Percentiles rank a stretch among this genome's conserved stretches.
These are phyloP conservation scores for Naganishia randhawae DNA, from an alignment of 768 basidiomycete species.

Conservation along the genomic window DNA sequence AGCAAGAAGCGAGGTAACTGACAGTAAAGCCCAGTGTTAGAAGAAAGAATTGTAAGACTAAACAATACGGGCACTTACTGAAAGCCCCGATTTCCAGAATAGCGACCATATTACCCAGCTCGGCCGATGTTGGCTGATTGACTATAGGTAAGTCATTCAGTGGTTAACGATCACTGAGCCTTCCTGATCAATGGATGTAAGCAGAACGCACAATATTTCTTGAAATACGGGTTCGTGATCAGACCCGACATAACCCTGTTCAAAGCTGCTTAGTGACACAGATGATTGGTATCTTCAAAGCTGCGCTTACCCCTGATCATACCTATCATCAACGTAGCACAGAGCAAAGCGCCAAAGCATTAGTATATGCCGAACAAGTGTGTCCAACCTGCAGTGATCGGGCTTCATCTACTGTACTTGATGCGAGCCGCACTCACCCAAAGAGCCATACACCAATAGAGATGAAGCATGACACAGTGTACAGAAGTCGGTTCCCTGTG, in stretches of 20 bases:
- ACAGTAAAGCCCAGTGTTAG: conserved; percentile 8
- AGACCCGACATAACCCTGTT: conserved; percentile 55
- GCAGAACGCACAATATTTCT: conserved; percentile 57
- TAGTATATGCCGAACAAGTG: background rate
- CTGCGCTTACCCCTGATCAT: conserved; percentile 48
- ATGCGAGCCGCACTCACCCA: conserved; percentile 36
- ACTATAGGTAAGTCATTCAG: conserved; percentile 47
- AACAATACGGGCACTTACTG: conserved; percentile 55
- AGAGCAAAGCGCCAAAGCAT: background rate
- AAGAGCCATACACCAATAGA: conserved; percentile 51
- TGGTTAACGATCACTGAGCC: background rate
- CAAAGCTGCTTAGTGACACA: background rate
- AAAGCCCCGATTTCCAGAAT: conserved; percentile 89
- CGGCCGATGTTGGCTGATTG: conserved; percentile 66
- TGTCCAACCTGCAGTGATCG: background rate
- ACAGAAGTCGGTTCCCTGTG: conserved; percentile 43
- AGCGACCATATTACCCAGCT: conserved; percentile 93
- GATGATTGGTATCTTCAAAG: background rate
- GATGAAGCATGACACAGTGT: conserved; percentile 46
- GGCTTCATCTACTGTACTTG: background rate
- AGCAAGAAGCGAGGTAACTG: conserved; percentile 83
- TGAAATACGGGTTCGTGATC: conserved; percentile 59
- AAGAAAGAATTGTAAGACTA: background rate
- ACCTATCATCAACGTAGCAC: conserved; percentile 27
- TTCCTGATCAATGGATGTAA: background rate